A percentile compares a stretch with the other conserved stretches of the same genome.
Evolutionary conservation across 1,284 basidiomycete species (phyloP).

Genomic region (Cutaneotrichosporon mucoides): DNA sequence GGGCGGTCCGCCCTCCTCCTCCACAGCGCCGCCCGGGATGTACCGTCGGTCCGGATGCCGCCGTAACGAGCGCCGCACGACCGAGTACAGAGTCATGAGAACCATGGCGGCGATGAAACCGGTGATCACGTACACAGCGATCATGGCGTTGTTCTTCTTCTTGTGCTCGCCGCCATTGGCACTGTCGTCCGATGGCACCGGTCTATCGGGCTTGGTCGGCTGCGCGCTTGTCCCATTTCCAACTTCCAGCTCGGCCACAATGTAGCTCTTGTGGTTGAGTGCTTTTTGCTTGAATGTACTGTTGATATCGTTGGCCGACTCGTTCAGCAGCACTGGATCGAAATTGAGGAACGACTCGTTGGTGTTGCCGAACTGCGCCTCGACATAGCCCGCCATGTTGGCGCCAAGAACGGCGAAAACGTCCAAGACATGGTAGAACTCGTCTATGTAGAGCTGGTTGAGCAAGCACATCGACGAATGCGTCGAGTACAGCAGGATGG

Average conservation of each 20-base stretch:
- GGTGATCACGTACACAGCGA: constrained; percentile 79
- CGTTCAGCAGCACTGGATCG: constrained; percentile 51
- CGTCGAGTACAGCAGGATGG: constrained; percentile 74
- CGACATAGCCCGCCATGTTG: constrained; percentile 54
- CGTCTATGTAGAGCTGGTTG: constrained; percentile 65
- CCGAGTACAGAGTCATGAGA: constrained; percentile 33
- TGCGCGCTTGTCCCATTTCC: constrained; percentile 58
- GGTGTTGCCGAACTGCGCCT: constrained; percentile 59
- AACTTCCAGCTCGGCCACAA: constrained; percentile 62
- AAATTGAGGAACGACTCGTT: constrained; percentile 56
- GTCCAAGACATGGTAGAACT: constrained; percentile 66
- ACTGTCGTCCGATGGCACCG: constrained; percentile 9
- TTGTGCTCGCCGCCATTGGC: constrained; percentile 1
- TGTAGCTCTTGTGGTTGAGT: constrained; percentile 54
- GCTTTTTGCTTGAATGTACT: constrained; percentile 51
- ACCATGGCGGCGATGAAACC: constrained; percentile 78
- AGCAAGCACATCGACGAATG: constrained; percentile 68
- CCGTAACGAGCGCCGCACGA: constrained; percentile 62
- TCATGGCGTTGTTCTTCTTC: constrained; percentile 51
- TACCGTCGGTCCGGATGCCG: neutral
- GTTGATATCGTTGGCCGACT: constrained; percentile 52
- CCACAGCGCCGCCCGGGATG: constrained; percentile 13
- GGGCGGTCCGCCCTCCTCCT: constrained; percentile 26
- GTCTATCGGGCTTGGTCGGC: constrained; percentile 18
- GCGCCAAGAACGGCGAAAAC: constrained; percentile 57